Percentiles rank a stretch among this genome's conserved stretches.
Evolutionary conservation across 192 early-diverging fungal species (phyloP).

Genomic region (Coemansia sp.): DNA sequence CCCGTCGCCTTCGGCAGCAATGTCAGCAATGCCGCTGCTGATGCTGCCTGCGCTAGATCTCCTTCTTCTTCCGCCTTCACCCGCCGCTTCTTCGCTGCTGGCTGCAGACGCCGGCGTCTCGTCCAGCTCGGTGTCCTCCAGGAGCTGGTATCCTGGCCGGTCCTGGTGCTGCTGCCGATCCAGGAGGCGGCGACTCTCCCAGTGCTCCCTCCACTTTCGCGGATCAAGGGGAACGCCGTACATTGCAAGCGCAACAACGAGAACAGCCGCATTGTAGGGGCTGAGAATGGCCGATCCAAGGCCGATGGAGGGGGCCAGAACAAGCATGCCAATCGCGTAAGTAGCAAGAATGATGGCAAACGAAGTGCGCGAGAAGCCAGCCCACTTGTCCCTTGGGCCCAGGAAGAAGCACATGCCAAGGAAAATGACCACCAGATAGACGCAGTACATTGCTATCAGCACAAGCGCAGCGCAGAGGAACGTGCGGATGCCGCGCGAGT

Average conservation of each 20-base stretch:
- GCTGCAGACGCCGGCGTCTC: not conserved
- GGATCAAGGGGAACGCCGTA: not conserved
- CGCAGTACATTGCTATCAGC: not conserved
- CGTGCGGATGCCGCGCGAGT: constrained; percentile 2
- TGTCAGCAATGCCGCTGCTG: not conserved
- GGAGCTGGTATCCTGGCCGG: not conserved
- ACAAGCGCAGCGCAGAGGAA: not conserved
- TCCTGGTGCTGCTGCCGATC: not conserved
- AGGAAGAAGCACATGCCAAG: not conserved
- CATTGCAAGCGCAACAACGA: not conserved
- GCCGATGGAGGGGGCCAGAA: not conserved
- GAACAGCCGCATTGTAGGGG: not conserved
- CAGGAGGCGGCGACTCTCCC: not conserved
- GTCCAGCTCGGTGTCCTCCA: constrained; percentile 2
- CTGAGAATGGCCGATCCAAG: not conserved
- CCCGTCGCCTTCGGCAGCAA: not conserved
- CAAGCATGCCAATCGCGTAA: not conserved
- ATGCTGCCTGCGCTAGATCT: not conserved
- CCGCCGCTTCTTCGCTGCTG: not conserved
- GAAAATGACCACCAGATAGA: not conserved
- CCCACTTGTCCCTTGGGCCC: not conserved
- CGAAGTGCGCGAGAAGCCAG: constrained; percentile 2
- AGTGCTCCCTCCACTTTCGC: not conserved
- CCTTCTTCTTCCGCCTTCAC: not conserved
- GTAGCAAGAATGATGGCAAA: not conserved